Conservation (phyloP, 2,329 filamentous ascomycete species). For the Xylariaceae sp. region DNA sequence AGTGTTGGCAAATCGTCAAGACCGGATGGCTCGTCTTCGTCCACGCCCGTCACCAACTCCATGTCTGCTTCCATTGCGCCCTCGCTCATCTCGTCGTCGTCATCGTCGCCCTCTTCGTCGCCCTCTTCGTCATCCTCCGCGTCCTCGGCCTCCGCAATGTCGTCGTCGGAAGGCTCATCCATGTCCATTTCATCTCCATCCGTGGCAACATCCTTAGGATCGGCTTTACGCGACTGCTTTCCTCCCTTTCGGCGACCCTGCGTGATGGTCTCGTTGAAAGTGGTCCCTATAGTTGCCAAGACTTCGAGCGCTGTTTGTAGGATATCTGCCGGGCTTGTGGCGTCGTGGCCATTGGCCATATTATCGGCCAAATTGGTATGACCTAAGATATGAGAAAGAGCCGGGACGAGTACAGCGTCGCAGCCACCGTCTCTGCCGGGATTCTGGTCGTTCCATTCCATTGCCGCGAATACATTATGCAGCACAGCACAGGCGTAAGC, state of each 20-base stretch:
- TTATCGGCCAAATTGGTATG: slow-evolving; percentile 27
- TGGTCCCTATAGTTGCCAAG: slow-evolving; percentile 59
- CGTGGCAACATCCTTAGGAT: slow-evolving; percentile 34
- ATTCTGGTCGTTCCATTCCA: slow-evolving; percentile 48
- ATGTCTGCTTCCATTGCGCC: slow-evolving; percentile 59
- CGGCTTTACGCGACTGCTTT: slow-evolving; percentile 34
- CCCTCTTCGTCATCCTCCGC: slow-evolving; percentile 26
- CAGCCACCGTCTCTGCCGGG: slow-evolving; percentile 43
- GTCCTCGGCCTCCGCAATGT: slow-evolving; percentile 29
- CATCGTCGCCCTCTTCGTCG: slow-evolving; percentile 35
- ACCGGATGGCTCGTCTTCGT: slow-evolving; percentile 37
- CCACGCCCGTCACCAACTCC: slow-evolving; percentile 54
- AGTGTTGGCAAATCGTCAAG: slow-evolving; percentile 52
- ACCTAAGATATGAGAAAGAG: slow-evolving; percentile 37
- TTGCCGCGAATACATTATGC: slow-evolving; percentile 54
- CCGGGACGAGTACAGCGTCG: slow-evolving; percentile 46
- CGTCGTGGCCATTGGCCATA: slow-evolving; percentile 32
- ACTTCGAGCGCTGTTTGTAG: slow-evolving; percentile 55
- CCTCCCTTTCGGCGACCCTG: slow-evolving; percentile 35
- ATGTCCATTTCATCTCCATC: slow-evolving; percentile 24
- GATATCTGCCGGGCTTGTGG: slow-evolving; percentile 40
- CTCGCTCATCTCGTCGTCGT: slow-evolving; percentile 48
- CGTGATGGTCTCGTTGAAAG: slow-evolving; percentile 46
- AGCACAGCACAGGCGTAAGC: slow-evolving; percentile 56
- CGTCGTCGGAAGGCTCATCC: slow-evolving; percentile 21